These are phyloP conservation scores for Zostera marina DNA, from an alignment of 116 monocot genomes.

Conservation along the genomic window DNA sequence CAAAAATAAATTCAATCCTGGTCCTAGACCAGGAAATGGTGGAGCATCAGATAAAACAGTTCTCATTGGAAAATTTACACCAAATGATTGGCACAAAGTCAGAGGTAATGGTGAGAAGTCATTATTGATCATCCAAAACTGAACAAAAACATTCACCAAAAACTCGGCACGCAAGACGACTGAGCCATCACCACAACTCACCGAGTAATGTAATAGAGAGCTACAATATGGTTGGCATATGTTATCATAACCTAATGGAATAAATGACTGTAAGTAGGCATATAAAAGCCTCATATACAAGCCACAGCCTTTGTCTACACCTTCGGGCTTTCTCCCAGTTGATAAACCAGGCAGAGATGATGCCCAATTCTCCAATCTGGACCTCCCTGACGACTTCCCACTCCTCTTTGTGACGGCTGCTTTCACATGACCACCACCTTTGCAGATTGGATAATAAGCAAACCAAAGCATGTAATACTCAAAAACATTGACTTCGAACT, in stretches of 20 bases:
- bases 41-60: conserved; percentile 31
- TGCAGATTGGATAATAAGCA: conserved; percentile 70
- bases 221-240: conserved; percentile 48
- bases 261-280: conserved; percentile 48
- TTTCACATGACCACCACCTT: conserved; percentile 11
- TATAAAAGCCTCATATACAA: conserved; percentile 61
- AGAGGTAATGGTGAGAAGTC: conserved; percentile 77
- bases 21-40: conserved; percentile 63
- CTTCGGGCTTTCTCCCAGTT: conserved; percentile 9
- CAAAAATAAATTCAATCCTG: conserved; percentile 46
- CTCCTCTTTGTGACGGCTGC: conserved; percentile 1
- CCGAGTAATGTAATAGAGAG: conserved; percentile 58
- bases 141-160: conserved; percentile 50
- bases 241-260: conserved; percentile 22
- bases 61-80: conserved; percentile 24
- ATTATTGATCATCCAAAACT: conserved; percentile 90
- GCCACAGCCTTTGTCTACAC: conserved; percentile 31
- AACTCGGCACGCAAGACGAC: conserved; percentile 56
- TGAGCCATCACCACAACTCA: conserved; percentile 17
- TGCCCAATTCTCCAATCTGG: conserved; percentile 56
- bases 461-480: conserved; percentile 97
- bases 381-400: conserved; percentile 11
- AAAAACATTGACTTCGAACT: conserved; percentile 62
- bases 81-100: conserved; percentile 24
- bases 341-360: conserved; percentile 35